Evolutionary conservation across 768 basidiomycete species (phyloP).

Genomic region (Roridomyces roridus): DNA sequence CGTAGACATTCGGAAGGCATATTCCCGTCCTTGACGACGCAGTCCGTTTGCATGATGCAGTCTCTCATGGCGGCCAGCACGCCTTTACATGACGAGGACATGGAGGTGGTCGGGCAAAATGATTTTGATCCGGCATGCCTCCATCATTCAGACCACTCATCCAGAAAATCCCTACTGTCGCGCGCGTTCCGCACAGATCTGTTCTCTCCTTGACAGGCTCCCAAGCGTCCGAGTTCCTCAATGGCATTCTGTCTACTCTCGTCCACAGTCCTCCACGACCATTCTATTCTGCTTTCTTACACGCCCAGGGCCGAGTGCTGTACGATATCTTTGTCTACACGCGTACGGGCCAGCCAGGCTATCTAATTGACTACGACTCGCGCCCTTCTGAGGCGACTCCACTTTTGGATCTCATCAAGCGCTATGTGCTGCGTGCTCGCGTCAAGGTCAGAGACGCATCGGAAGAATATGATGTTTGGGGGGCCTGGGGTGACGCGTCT

Average conservation of each 20-base stretch:
- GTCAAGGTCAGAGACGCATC: conserved; percentile 84
- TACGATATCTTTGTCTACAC: conserved; percentile 90
- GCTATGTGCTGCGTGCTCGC: conserved; percentile 87
- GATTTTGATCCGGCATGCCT: conserved; percentile 33
- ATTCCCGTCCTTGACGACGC: conserved; percentile 77
- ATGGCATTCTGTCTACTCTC: conserved; percentile 70
- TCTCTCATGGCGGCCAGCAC: conserved; percentile 81
- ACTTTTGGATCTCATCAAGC: conserved; percentile 76
- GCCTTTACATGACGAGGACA: conserved; percentile 84
- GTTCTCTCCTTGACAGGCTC: conserved; percentile 81
- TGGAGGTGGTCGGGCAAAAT: conserved; percentile 33
- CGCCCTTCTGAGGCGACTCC: conserved; percentile 63
- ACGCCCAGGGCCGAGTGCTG: conserved; percentile 90
- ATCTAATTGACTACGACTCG: conserved; percentile 76
- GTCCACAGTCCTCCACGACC: conserved; percentile 55
- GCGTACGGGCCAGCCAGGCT: conserved; percentile 54
- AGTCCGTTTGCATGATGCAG: conserved; percentile 86
- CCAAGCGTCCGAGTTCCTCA: conserved; percentile 82
- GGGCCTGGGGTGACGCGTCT: conserved; percentile 67
- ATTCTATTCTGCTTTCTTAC: conserved; percentile 75
- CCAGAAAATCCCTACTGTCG: conserved; percentile 56
- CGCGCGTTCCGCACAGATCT: conserved; percentile 68
- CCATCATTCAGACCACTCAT: conserved; percentile 51
- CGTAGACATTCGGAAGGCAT: conserved; percentile 89
- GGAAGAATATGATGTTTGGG: conserved; percentile 81